Conservation (phyloP, 176 grass and related monocot species). For the Oryza australiensis region DNA sequence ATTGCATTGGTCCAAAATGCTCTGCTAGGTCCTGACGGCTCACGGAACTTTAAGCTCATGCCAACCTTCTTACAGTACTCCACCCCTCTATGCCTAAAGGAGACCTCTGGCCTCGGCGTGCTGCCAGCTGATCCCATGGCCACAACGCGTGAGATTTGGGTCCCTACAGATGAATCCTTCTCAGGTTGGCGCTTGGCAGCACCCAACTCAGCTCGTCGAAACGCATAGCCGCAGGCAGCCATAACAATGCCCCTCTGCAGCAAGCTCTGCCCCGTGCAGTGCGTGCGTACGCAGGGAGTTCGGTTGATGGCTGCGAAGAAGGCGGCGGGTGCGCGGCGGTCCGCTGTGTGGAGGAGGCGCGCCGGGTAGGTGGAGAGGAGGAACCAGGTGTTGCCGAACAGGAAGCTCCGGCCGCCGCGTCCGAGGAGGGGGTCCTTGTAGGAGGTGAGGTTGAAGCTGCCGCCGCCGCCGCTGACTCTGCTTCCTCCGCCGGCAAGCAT, state of each 20-base stretch:
- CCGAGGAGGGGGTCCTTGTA: constrained; percentile 44
- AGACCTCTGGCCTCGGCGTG: constrained; percentile 37
- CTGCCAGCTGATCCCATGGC: constrained; percentile 27
- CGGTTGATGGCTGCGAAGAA: constrained; percentile 49
- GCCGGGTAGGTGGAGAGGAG: constrained; percentile 58
- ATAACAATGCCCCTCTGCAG: constrained; percentile 56
- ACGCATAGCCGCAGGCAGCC: constrained; percentile 52
- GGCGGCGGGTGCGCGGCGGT: constrained; percentile 43
- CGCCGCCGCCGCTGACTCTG: not conserved
- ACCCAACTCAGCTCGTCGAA: constrained; percentile 43
- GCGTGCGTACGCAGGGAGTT: constrained; percentile 43
- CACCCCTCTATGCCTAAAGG: constrained; percentile 52
- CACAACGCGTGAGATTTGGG: not conserved
- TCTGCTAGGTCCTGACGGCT: constrained; percentile 46
- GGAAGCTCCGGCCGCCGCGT: constrained; percentile 57
- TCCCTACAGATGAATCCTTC: constrained; percentile 24
- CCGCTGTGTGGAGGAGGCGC: constrained; percentile 52
- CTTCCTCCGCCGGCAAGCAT: constrained; percentile 43
- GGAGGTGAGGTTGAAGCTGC: constrained; percentile 45
- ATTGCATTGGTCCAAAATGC: constrained; percentile 50
- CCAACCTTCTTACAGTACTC: constrained; percentile 57
- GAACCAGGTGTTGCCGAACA: constrained; percentile 83
- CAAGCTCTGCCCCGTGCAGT: constrained; percentile 50
- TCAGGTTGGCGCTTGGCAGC: constrained; percentile 38
- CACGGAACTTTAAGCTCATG: constrained; percentile 45